phyloP scores from a whole-genome alignment of 1,284 basidiomycete species.

The Fomitopsis pinicola region DNA sequence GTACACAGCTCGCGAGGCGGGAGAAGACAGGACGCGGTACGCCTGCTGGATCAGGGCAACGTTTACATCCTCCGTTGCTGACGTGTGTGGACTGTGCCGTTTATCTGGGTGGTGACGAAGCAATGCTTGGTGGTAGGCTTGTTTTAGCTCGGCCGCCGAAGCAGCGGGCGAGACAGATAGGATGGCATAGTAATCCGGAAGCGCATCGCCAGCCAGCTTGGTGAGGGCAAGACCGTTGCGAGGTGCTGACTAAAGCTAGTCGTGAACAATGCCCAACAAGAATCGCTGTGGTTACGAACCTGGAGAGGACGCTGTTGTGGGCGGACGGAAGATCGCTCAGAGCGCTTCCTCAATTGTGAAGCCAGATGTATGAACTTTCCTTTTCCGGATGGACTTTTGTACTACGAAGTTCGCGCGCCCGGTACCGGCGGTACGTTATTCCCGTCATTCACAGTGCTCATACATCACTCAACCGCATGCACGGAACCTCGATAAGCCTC shows the following conservation, averaged over 20 bases:
- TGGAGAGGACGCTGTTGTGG: neutral
- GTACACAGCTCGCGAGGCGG: slow-evolving; percentile 43
- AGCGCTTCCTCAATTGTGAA: neutral
- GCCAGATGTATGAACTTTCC: neutral
- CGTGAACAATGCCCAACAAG: neutral
- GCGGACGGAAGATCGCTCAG: neutral
- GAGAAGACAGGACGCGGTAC: slow-evolving; percentile 49
- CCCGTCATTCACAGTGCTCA: no score
- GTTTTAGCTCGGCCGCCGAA: slow-evolving; percentile 48
- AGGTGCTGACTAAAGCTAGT: neutral
- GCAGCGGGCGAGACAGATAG: slow-evolving; percentile 30
- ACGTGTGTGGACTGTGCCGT: slow-evolving; percentile 11
- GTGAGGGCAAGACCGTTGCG: neutral
- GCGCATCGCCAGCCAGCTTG: slow-evolving; percentile 12
- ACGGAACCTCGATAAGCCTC: no score
- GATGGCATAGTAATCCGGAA: slow-evolving; percentile 28
- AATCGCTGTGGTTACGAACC: neutral
- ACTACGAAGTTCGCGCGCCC: neutral
- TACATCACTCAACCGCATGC: no score
- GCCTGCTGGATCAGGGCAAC: slow-evolving; percentile 60
- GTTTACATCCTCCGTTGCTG: slow-evolving; percentile 27
- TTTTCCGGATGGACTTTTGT: neutral
- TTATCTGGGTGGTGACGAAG: slow-evolving; percentile 71
- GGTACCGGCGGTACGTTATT: no score
- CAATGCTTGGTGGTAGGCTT: slow-evolving; percentile 65